Percentiles rank a stretch among this genome's conserved stretches.
Conservation (phyloP, 768 basidiomycete genomes). For the Tricholoma bakamatsutake region DNA sequence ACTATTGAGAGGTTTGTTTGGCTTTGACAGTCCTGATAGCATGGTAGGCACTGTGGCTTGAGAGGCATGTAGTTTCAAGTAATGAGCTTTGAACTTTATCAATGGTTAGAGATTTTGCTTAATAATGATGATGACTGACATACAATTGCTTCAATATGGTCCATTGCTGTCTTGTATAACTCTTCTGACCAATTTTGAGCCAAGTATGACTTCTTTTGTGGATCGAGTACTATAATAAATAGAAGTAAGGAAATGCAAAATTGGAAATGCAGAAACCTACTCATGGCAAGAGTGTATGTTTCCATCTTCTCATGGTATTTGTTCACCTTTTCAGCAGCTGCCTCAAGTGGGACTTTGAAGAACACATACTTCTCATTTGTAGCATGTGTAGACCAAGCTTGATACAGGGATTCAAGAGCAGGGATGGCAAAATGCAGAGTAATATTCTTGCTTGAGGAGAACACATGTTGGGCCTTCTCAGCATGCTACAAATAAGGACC, state of each 20-base stretch:
- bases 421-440: no score
- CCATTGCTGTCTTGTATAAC: no score
- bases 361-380: not conserved
- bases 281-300: not conserved
- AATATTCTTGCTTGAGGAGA: not conserved
- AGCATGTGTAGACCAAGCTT: not conserved
- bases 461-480: not conserved
- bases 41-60: no score
- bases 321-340: not conserved
- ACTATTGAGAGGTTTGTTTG: not conserved
- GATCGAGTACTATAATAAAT: not conserved
- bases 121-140: not conserved
- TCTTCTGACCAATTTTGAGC: no score
- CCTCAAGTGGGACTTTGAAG: no score
- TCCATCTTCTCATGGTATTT: not conserved
- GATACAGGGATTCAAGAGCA: not conserved
- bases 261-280: not conserved
- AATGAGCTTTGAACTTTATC: not conserved
- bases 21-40: no score
- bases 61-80: not conserved
- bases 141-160: no score
- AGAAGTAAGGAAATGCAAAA: not conserved
- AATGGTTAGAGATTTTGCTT: not conserved
- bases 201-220: no score
- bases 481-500: not conserved